Base-by-base conservation (phyloP, 345 rosid species). In the Eutrema japonicum region DNA sequence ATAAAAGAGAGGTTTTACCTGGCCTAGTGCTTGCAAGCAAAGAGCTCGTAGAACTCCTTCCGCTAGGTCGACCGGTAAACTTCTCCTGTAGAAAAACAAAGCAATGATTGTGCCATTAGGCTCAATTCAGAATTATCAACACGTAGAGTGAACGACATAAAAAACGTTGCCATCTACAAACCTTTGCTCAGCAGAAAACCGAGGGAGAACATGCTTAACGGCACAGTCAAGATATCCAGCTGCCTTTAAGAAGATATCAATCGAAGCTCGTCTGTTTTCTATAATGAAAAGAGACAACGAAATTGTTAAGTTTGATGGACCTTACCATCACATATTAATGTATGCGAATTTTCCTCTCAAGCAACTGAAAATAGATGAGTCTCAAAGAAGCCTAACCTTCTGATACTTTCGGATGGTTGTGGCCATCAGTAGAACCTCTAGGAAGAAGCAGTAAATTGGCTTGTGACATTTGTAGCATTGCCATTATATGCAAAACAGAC, bases 171-270 rank as follows among this genome's bases (percentile, higher is more conserved):
- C 75, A 48, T 64, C 50, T 68, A 66, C 13, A 70, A 82, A 96
- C 99, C 98, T 89, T 75, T 83, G 77, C 66, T 86, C 93, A 71
- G 81, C 58, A 38, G 95, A 84, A 64, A 96, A 80, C 64, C 89
- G 96, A 57, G 99, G 99, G 37, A 96, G 93, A 72, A 92, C 97
- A 80, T 89, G 80, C 40, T 87, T 88, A 48, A 92, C 86, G 35
- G 98, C 98, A 83, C 93, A 92, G 70, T 96, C 99, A 78, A 96
- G 81, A 79, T 87, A 89, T 71, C 99, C 99, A 38, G 98, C 96
- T 57, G 98, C 99, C 86, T 88, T 92, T 83, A 96, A 81, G 88
- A 96, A 92, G 79, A 90, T 87, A 71, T 96, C 98, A 64, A 96
- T 59, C 0, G 97, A 84, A 36, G 94, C 88, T 73, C 94, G 83